phyloP scores from a whole-genome alignment of 2,329 filamentous ascomycete genomes.

The Aspergillaceae sp. region DNA sequence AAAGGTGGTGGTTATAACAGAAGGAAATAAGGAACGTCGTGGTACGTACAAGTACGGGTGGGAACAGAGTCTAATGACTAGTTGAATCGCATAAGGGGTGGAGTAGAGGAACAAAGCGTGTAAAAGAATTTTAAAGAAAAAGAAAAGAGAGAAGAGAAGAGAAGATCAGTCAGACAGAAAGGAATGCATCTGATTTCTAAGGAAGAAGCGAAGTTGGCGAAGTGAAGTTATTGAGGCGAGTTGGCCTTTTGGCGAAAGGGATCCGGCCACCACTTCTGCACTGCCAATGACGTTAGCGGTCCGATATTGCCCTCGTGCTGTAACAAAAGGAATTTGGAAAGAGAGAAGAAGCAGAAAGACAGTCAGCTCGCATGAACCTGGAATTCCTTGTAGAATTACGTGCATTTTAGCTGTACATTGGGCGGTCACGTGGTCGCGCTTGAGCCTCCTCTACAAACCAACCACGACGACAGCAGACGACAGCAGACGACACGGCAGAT shows the following conservation, averaged over 20 bases:
- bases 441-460: too few relatives aligned
- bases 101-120: neutral
- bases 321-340: neutral
- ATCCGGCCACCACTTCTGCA: too few relatives aligned
- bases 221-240: conserved; percentile 13
- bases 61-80: too few relatives aligned
- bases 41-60: too few relatives aligned
- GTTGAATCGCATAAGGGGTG: neutral
- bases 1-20: neutral
- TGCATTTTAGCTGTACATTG: too few relatives aligned
- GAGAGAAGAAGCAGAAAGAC: too few relatives aligned
- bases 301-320: neutral
- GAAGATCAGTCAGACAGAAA: neutral
- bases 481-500: too few relatives aligned
- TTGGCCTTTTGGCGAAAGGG: conserved; percentile 14
- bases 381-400: too few relatives aligned
- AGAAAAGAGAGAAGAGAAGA: neutral
- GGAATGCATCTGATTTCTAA: neutral
- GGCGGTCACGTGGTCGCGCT: too few relatives aligned
- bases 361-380: too few relatives aligned
- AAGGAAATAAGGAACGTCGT: too few relatives aligned
- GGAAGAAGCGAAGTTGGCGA: conserved; percentile 4
- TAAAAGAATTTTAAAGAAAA: neutral
- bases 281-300: neutral
- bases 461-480: too few relatives aligned